phyloP scores from a whole-genome alignment of 192 early-diverging fungal species.

The Backusella tarrabulga region DNA sequence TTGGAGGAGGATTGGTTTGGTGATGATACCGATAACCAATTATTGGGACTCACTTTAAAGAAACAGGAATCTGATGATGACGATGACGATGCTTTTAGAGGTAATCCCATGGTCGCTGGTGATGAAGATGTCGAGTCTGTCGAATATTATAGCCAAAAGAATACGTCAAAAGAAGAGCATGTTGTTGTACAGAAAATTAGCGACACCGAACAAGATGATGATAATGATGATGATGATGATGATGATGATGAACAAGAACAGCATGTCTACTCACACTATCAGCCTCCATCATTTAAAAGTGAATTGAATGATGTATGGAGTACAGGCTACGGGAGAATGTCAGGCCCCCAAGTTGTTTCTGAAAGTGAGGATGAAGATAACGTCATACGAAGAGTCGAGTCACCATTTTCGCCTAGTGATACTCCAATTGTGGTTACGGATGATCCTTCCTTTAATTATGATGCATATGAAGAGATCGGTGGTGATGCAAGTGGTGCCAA shows the following conservation, averaged over 20 bases:
- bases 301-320: slow-evolving; percentile 38
- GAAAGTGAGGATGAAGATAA: slow-evolving; percentile 25
- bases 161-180: neutral
- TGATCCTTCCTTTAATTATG: neutral
- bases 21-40: slow-evolving; percentile 11
- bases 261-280: neutral
- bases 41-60: neutral
- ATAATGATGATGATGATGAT: neutral
- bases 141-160: slow-evolving; percentile 24
- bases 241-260: neutral
- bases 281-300: neutral
- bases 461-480: slow-evolving; percentile 47
- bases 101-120: slow-evolving; percentile 51
- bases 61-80: slow-evolving; percentile 16
- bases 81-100: slow-evolving; percentile 28
- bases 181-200: neutral
- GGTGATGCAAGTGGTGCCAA: slow-evolving; percentile 23
- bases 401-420: neutral
- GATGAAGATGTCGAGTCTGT: slow-evolving; percentile 49
- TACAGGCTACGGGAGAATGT: slow-evolving; percentile 25
- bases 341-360: slow-evolving; percentile 27
- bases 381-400: neutral
- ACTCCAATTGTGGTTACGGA: neutral
- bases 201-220: slow-evolving; percentile 10
- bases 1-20: slow-evolving; percentile 53